Percentiles rank a stretch among this genome's conserved stretches.
These are phyloP conservation scores for maize (Zea mays) DNA, from an alignment of 176 grass and related monocot genomes.

Conservation along the genomic window DNA sequence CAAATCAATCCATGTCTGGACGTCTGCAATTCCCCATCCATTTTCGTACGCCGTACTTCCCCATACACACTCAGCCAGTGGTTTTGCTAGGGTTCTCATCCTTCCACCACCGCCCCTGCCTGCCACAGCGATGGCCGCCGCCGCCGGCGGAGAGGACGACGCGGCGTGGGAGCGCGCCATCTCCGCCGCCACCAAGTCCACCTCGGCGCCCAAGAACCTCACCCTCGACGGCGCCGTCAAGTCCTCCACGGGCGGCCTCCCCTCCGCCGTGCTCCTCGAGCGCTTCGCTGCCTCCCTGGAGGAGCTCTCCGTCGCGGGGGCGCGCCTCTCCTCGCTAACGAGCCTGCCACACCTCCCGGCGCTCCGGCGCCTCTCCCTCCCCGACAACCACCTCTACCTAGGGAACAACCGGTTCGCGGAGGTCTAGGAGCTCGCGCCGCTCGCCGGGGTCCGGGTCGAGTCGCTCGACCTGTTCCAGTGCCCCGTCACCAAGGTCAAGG, in stretches of 20 bases:
- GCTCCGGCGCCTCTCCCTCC: constrained; percentile 64
- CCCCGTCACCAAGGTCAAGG: constrained; percentile 60
- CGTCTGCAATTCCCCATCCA: too few relatives aligned
- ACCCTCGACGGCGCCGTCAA: constrained; percentile 67
- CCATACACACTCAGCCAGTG: constrained; percentile 15
- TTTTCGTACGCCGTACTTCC: background rate
- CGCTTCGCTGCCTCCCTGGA: constrained; percentile 40
- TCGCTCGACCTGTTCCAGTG: constrained; percentile 60
- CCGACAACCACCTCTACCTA: constrained; percentile 70
- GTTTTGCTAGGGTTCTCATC: constrained; percentile 54
- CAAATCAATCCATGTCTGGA: too few relatives aligned
- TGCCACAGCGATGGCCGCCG: constrained; percentile 29
- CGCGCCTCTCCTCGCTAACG: constrained; percentile 51
- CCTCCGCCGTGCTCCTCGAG: constrained; percentile 48
- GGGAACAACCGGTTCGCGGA: constrained; percentile 62
- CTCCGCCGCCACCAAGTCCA: constrained; percentile 33
- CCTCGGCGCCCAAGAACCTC: constrained; percentile 42
- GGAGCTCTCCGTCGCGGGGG: constrained; percentile 59
- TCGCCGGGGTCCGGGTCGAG: constrained; percentile 41
- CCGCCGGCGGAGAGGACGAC: constrained; percentile 39
- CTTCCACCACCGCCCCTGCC: too few relatives aligned
- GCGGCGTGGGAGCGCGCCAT: constrained; percentile 62
- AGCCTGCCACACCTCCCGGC: constrained; percentile 59
- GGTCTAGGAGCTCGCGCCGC: constrained; percentile 53
- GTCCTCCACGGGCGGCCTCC: constrained; percentile 54